Percentiles rank a stretch among this genome's conserved stretches.
Evolutionary conservation across 139 green algal species (phyloP).

Genomic region (Micractinium conductrix): DNA sequence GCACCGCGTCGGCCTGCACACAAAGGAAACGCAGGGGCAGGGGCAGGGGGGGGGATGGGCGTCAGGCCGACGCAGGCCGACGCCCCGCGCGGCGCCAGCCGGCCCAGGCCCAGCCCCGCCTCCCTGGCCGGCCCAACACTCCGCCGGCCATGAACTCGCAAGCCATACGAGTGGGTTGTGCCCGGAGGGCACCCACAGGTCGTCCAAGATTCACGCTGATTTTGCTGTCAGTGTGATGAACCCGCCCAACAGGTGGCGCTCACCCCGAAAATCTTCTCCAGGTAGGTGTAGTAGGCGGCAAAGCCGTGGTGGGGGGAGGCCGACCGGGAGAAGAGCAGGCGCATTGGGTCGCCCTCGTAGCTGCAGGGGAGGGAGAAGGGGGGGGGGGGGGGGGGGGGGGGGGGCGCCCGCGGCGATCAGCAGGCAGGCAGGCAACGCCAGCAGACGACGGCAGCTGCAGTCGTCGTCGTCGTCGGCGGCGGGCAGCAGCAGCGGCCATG

Average conservation of each 20-base stretch:
- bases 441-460: no score
- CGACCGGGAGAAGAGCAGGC: conserved; percentile 95
- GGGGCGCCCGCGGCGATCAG: no score
- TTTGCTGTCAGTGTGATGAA: neutral
- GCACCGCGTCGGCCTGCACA: conserved; percentile 84
- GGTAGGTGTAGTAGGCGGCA: conserved; percentile 99
- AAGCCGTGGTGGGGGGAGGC: conserved; percentile 99
- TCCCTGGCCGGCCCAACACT: neutral
- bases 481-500: no score
- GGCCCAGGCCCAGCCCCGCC: no score
- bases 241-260: neutral
- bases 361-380: no score
- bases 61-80: neutral
- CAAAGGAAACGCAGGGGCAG: neutral
- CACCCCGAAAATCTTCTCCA: conserved; percentile 87
- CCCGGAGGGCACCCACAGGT: no score
- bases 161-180: no score
- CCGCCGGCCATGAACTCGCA: no score
- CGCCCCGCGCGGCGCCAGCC: neutral
- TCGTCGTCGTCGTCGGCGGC: no score
- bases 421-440: no score
- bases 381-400: no score
- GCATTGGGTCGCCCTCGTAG: conserved; percentile 99
- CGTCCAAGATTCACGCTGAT: no score
- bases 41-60: neutral